Base-by-base conservation (phyloP, 1,139 yeast species). In the Pichia sp. region DNA sequence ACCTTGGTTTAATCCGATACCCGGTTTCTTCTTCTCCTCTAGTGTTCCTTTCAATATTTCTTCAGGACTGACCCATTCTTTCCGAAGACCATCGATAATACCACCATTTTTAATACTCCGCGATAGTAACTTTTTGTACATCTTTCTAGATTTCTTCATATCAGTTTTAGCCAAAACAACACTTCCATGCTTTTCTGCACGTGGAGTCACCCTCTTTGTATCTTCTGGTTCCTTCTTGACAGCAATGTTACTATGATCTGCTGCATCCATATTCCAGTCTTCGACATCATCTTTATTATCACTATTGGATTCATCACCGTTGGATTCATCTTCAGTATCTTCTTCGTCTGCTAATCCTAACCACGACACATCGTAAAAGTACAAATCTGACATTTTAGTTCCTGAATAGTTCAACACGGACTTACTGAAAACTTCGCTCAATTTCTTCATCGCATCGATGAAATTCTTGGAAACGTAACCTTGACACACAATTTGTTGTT, bases 351-450 rank as follows among this genome's bases (percentile, higher is more conserved):
- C 60, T 12, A 84, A 65, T 18, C 76, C 73, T 10, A 88, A 68
- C 96, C 96, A 88, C 32, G 73, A 71, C 0, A 82, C 81, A 56
- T 87, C 83, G 60, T 84, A 82, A 58, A 83, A 83, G 58, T 76
- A 85, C 37, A 88, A 59, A 35, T 73, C 77, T 0, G 78, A 68
- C 2, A 76, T 63, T 53, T 74, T 70, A 45, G 70, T 65, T 38
- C 73, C 79, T 19, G 73, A 67, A 20, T 61, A 62, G 17, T 44
- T 46, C 8, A 61, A 42, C 5, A 75, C 65, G 34, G 62, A 62
- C 65, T 66, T 42, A 64, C 76, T 46, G 70, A 63, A 50, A 67
- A 61, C 55, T 60, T 59, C 50, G 34, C 73, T 60, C 2, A 74
- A 56, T 5, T 70, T 65, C 12, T 59, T 60, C 31, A 72, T 61